Base-by-base conservation (phyloP, 78 protist genomes). In the Tieghemostelium lacteum region DNA sequence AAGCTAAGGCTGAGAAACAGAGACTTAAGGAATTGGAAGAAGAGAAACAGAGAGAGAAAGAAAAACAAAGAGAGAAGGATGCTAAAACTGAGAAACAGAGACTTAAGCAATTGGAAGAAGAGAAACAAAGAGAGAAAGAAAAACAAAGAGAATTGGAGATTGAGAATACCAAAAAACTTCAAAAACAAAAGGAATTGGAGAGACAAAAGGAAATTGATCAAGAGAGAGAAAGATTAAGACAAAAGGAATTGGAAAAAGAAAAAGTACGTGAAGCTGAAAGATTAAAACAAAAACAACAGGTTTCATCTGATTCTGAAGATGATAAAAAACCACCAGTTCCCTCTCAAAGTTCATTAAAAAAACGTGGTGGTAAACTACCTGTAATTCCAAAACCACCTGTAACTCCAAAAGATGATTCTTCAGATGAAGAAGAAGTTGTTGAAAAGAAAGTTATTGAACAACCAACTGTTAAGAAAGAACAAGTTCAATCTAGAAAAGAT, bases 261-360 rank as follows among this genome's bases (percentile, higher is more conserved):
- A 37, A 54, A 28, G 88, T 66, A 39, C 31, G 31, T 55, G 55
- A 54, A 78, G 58, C 17, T 26, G 45, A 73, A 2, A 50, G 31
- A 28, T 22, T 64, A 24, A 26, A 63, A 39, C 62, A 75, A 62
- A 19, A 73, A 65, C 34, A 50, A 52, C 65, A 78, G 31, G 60
- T 64, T 34, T 65, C 62, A 76, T 33, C 42, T 36, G 71, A 76
- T 36, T 12, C 37, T 19, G 85, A 74, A 58, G 75, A 78, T 66
- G 34, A 58, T 50, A 75, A 78, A 55, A 45, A 70, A 52, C 76
- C 61, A 76, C 49, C 55, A 39, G 66, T 66, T 55, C 29, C 4
- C 64, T 40, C 63, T 65, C 63, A 65, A 22, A 66, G 63, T 37
- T 8, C 8, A 12, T 42, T 42, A 12, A 60, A 63, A 49, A 17